A percentile compares a stretch with the other conserved stretches of the same genome.
These are phyloP conservation scores for Pythium scleroteichum DNA, from an alignment of 352 stramenopile genomes.

Conservation along the genomic window DNA sequence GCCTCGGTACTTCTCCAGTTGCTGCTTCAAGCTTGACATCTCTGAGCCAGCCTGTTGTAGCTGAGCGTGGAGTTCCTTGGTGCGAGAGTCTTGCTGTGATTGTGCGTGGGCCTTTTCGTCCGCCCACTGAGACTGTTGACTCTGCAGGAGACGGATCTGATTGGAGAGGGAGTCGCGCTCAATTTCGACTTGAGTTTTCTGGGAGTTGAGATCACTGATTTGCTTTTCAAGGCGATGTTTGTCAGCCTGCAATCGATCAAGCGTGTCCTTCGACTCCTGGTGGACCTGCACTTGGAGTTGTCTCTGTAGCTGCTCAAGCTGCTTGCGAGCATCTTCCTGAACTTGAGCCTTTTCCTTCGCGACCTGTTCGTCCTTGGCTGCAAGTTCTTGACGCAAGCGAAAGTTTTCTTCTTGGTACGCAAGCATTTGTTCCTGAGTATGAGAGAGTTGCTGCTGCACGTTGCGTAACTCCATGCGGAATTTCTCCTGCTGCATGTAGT, in stretches of 20 bases:
- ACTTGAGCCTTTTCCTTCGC: conserved; percentile 53
- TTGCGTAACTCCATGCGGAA: conserved; percentile 62
- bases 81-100: conserved; percentile 43
- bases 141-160: conserved; percentile 51
- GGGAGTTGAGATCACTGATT: conserved; percentile 38
- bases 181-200: conserved; percentile 53
- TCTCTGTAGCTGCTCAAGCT: conserved; percentile 54
- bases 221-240: conserved; percentile 48
- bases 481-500: conserved; percentile 71
- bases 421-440: conserved; percentile 71
- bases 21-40: conserved; percentile 37
- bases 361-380: conserved; percentile 59
- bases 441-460: conserved; percentile 61
- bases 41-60: conserved; percentile 51
- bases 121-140: conserved; percentile 54
- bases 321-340: conserved; percentile 60
- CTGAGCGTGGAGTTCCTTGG: conserved; percentile 50
- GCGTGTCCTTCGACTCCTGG: conserved; percentile 51
- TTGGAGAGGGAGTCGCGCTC: conserved; percentile 52
- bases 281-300: conserved; percentile 62
- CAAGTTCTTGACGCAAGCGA: conserved; percentile 50
- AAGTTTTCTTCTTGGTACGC: conserved; percentile 74
- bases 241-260: conserved; percentile 44
- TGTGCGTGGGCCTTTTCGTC: conserved; percentile 56
- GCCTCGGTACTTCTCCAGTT: conserved; percentile 43